These are phyloP conservation scores for Bipolaris zeicola DNA, from an alignment of 2,329 filamentous ascomycete species.

Conservation along the genomic window DNA sequence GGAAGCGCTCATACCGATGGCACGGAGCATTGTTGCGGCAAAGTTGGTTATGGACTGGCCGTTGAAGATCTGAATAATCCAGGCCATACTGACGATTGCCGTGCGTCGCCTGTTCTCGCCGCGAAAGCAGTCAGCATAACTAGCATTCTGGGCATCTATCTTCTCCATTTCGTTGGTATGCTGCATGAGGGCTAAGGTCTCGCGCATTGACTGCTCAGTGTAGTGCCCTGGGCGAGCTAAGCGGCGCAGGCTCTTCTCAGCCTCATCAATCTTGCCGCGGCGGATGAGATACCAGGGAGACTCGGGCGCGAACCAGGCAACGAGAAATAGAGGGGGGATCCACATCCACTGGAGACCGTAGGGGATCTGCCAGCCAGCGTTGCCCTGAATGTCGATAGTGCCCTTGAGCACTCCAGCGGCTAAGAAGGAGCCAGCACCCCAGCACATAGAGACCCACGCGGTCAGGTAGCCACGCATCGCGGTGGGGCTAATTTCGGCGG, in stretches of 20 bases:
- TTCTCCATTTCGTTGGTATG: slow-evolving; percentile 80
- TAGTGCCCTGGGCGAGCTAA: slow-evolving; percentile 66
- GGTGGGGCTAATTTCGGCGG: slow-evolving; percentile 57
- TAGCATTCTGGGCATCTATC: slow-evolving; percentile 66
- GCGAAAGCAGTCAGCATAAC: slow-evolving; percentile 79
- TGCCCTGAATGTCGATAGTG: slow-evolving; percentile 64
- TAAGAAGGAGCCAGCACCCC: slow-evolving; percentile 72
- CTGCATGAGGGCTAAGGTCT: slow-evolving; percentile 81
- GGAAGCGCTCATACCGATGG: slow-evolving; percentile 45
- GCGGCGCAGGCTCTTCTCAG: slow-evolving; percentile 60
- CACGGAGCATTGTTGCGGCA: slow-evolving; percentile 50
- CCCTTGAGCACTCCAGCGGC: slow-evolving; percentile 70
- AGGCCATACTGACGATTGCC: slow-evolving; percentile 61
- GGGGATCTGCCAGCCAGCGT: slow-evolving; percentile 65
- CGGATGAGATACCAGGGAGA: slow-evolving; percentile 74
- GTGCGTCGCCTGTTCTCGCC: slow-evolving; percentile 60
- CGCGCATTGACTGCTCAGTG: slow-evolving; percentile 51
- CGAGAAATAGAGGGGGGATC: slow-evolving; percentile 49
- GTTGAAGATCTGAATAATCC: slow-evolving; percentile 47
- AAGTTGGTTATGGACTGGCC: slow-evolving; percentile 26
- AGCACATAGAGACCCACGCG: slow-evolving; percentile 74
- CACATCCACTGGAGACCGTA: slow-evolving; percentile 70
- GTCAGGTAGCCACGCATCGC: slow-evolving; percentile 54
- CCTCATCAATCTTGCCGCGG: slow-evolving; percentile 62
- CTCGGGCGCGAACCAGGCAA: slow-evolving; percentile 16